phyloP scores from a whole-genome alignment of 1,139 yeast genomes.

The Candida sp. region DNA sequence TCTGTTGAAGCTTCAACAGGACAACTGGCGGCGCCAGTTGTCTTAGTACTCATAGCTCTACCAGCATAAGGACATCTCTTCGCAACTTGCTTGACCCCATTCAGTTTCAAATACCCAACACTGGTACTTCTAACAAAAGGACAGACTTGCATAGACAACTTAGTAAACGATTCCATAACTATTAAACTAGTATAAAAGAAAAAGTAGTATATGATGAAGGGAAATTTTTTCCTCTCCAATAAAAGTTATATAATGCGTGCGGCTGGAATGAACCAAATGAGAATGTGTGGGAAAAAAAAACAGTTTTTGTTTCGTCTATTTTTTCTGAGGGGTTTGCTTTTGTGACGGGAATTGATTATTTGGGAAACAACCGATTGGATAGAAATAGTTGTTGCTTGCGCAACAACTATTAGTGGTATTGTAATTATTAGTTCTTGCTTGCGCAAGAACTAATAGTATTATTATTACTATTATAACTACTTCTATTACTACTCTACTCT shows the following conservation, averaged over 20 bases:
- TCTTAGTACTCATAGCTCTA: constrained; percentile 43
- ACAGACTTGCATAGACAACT: constrained; percentile 76
- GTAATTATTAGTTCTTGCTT: no score
- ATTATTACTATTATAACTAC: background rate
- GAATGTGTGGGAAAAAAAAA: background rate
- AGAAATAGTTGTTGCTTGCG: background rate
- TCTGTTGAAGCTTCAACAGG: constrained; percentile 45
- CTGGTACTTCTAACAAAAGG: constrained; percentile 80
- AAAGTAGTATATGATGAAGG: no score
- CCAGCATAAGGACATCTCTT: constrained; percentile 79
- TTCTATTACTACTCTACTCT: background rate
- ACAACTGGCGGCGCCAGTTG: constrained; percentile 48
- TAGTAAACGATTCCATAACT: constrained; percentile 83
- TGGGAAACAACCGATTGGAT: background rate
- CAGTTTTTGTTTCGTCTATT: no score
- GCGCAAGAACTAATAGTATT: background rate
- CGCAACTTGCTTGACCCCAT: constrained; percentile 53
- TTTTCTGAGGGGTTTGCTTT: background rate
- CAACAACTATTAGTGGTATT: no score
- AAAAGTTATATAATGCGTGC: background rate
- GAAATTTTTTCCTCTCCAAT: background rate
- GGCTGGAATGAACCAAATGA: background rate
- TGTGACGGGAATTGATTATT: background rate
- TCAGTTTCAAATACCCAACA: constrained; percentile 55
- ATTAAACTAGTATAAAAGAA: no score